These are phyloP conservation scores for Xylaria arbuscula DNA, from an alignment of 2,329 filamentous ascomycete species.

Conservation along the genomic window DNA sequence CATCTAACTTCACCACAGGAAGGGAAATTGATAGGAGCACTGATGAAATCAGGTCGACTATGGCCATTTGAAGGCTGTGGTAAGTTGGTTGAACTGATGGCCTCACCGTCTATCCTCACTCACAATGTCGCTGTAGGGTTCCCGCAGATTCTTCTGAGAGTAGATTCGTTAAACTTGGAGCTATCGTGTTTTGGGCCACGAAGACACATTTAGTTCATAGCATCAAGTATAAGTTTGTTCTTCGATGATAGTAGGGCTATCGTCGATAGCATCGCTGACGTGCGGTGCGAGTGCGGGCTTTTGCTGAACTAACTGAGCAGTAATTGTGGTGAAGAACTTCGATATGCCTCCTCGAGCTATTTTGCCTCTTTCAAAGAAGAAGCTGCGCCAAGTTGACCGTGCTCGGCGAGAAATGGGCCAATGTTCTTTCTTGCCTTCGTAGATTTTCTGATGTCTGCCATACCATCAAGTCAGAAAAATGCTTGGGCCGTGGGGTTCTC, in stretches of 20 bases:
- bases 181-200: no score
- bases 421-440: conserved; percentile 10
- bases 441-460: conserved; percentile 18
- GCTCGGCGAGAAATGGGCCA: neutral
- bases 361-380: conserved; percentile 27
- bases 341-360: neutral
- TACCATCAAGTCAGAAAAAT: conserved; percentile 21
- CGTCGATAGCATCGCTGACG: conserved; percentile 1
- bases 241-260: neutral
- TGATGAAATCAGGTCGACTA: no score
- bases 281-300: neutral
- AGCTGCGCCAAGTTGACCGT: conserved; percentile 8
- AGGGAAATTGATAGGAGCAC: no score
- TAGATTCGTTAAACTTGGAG: no score
- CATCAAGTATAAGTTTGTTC: neutral
- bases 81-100: no score
- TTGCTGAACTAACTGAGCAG: neutral
- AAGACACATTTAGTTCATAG: neutral
- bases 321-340: conserved; percentile 12
- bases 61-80: no score
- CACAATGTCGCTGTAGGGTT: no score
- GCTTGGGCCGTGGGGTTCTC: conserved; percentile 4
- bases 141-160: no score
- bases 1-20: no score
- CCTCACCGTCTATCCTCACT: no score